Evolutionary conservation across 352 stramenopile genomes (phyloP), one percentile per base, ranked within the genome.

Genomic region (Globisporangium splendens): DNA sequence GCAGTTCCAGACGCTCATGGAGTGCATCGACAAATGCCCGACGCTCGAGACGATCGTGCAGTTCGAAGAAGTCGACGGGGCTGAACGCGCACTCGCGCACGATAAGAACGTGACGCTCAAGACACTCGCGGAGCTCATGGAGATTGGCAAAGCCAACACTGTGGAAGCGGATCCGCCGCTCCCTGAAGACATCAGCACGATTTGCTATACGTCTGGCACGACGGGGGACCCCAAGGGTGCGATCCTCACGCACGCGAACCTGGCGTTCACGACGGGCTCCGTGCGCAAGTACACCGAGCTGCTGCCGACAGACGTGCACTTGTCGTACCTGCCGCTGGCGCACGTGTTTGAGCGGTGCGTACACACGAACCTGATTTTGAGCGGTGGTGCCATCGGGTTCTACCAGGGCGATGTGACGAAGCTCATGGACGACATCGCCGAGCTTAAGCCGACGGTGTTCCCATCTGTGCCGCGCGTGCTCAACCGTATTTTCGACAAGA

Each of bases 401-500:
- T 98, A 87, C 62, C 79, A 93, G 21, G 94, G 93, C 7, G 80
- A 97, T 60, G 79, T 92, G 28, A 58, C 74, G 20, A 78, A 89
- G 22, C 66, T 98, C 14, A 77, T 98, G 63, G 89, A 97, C 59
- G 95, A 98, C 69, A 69, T 97, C 44, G 68, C 85, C 24, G 90
- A 83, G 43, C 89, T 97, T 61, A 76, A 85, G 57, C 93, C 93
- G 1, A 98, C 93, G 0, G 69, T 97, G 2, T 93, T 98, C 65
- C 77, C 83, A 21, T 86, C 83, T 5, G 94, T 98, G 46, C 96
- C 96, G 14, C 77, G 96, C 14, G 75, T 99, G 11, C 69, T 98
- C 38, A 98, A 98, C 64, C 93, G 96, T 62, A 95, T 98, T 52
- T 83, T 98, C 68, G 93, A 98, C 77, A 98, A 97, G 55, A 82